A percentile compares a stretch with the other conserved stretches of the same genome.
phyloP scores from a whole-genome alignment of 306 rosid genomes.

The Fragaria iinumae region DNA sequence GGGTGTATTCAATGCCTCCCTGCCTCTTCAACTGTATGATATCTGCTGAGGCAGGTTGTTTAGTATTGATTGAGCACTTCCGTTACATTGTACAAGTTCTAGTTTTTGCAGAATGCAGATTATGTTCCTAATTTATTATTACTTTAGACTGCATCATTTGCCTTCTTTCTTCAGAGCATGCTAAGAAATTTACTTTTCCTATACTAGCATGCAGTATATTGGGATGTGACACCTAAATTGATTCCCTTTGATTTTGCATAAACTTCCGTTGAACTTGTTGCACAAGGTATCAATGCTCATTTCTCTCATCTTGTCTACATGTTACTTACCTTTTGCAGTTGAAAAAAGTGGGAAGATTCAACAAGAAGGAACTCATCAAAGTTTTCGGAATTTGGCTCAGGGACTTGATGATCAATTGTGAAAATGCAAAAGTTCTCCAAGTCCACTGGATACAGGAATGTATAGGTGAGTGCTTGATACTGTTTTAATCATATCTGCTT shows the following conservation, averaged over 20 bases:
- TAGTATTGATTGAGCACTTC: background rate
- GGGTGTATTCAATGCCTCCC: background rate
- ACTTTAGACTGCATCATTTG: background rate
- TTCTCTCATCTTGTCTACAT: background rate
- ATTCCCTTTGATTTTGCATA: background rate
- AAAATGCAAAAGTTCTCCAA: background rate
- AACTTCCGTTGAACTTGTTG: background rate
- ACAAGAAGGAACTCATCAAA: slow-evolving; percentile 4
- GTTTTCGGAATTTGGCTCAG: background rate
- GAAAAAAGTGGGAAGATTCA: background rate
- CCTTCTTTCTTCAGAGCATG: background rate
- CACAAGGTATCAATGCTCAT: background rate
- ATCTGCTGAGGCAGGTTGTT: background rate
- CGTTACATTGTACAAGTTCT: slow-evolving; percentile 4
- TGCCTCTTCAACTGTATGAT: background rate
- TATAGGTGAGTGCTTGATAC: slow-evolving; percentile 1
- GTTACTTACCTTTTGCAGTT: slow-evolving; percentile 1
- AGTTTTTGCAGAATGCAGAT: background rate
- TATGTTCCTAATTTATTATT: background rate
- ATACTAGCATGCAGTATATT: background rate
- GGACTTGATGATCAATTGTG: background rate
- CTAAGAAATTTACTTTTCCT: background rate
- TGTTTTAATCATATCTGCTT: background rate
- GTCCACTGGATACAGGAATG: background rate
- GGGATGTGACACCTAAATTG: background rate